Conservation (phyloP, 2,329 filamentous ascomycete genomes). For the Pyricularia sp. region DNA sequence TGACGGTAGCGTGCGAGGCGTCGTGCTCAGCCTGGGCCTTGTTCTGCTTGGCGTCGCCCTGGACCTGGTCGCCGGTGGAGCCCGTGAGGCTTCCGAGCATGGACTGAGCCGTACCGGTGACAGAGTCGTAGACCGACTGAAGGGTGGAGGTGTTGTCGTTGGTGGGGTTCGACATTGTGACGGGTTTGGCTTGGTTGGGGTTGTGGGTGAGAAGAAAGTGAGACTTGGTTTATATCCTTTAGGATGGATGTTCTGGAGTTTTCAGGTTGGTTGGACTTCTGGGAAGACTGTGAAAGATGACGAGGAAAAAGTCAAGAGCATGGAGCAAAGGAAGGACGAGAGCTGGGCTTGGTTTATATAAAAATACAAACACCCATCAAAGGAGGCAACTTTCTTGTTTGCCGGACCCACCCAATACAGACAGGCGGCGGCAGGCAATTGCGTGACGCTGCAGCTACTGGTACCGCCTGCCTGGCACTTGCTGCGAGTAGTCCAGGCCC, state of each 20-base stretch:
- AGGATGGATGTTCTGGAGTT: not conserved
- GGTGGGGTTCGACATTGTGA: constrained; percentile 26
- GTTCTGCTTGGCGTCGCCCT: constrained; percentile 53
- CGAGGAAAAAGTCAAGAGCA: not conserved
- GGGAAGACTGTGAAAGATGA: not conserved
- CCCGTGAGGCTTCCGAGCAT: constrained; percentile 62
- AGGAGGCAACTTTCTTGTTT: not conserved
- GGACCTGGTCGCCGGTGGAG: constrained; percentile 49
- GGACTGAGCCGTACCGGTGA: constrained; percentile 59
- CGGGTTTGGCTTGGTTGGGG: constrained; percentile 5
- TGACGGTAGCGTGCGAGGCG: constrained; percentile 61
- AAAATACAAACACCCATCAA: not conserved
- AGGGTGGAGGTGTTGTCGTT: constrained; percentile 55
- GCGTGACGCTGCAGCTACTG: not conserved
- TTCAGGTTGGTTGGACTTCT: not conserved
- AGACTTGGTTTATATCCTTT: constrained; percentile 13
- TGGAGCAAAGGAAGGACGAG: not conserved
- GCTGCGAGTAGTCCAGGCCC: not conserved
- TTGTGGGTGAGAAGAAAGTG: constrained; percentile 10
- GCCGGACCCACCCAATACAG: not conserved
- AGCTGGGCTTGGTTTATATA: not conserved
- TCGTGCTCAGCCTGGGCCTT: constrained; percentile 55
- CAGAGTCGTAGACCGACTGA: constrained; percentile 63
- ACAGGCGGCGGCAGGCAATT: not conserved
- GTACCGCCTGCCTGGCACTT: not conserved